Percentiles rank a stretch among this genome's conserved stretches.
Evolutionary conservation across 306 rosid genomes (phyloP).

Genomic region (Cucumis melo): DNA sequence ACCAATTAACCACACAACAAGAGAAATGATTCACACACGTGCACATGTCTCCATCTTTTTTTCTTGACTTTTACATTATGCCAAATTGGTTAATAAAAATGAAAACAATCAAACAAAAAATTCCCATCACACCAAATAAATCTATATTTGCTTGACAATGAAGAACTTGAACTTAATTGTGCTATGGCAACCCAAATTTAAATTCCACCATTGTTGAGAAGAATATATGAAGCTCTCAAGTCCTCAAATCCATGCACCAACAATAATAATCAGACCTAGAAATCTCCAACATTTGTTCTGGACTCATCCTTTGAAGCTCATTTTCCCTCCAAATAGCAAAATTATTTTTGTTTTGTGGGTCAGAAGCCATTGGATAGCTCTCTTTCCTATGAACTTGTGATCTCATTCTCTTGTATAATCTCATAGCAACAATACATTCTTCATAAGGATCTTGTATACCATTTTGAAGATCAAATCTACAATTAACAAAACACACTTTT

Average conservation of each 20-base stretch:
- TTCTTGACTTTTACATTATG: too few species aligned
- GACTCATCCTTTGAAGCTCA: conserved; percentile 74
- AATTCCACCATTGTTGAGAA: neutral
- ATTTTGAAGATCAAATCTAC: conserved; percentile 77
- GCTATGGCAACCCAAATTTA: neutral
- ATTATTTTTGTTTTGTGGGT: conserved; percentile 56
- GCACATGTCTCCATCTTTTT: too few species aligned
- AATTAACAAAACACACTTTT: neutral
- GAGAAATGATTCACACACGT: too few species aligned
- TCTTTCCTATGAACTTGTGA: conserved; percentile 47
- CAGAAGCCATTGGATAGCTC: conserved; percentile 52
- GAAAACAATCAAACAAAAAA: too few species aligned
- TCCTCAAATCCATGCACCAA: conserved; percentile 77
- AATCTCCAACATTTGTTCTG: conserved; percentile 66
- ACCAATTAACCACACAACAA: too few species aligned
- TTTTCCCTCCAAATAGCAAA: conserved; percentile 60
- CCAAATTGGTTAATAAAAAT: too few species aligned
- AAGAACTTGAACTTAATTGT: too few species aligned
- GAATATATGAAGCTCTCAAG: neutral
- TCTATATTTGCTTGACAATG: too few species aligned
- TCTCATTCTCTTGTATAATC: conserved; percentile 74
- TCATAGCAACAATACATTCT: conserved; percentile 78
- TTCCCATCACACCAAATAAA: neutral
- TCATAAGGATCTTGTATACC: conserved; percentile 84
- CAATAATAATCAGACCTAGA: conserved; percentile 91